Evolutionary conservation across 2,329 filamentous ascomycete genomes (phyloP).

Genomic region (Apiospora kogelbergensis): DNA sequence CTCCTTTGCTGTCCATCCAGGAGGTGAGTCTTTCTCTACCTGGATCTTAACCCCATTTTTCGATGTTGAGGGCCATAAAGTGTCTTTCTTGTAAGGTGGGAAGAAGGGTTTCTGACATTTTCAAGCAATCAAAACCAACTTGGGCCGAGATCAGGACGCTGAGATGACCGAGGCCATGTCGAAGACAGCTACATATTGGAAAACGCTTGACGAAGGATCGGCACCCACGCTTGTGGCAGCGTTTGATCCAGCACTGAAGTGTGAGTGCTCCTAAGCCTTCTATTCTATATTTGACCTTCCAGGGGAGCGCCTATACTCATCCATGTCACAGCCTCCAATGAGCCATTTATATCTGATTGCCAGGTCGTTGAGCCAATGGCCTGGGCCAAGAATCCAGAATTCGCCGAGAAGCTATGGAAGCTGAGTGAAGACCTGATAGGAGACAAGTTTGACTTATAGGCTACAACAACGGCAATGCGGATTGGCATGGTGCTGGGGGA

Average conservation of each 20-base stretch:
- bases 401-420: conserved; percentile 39
- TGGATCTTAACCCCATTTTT: too few species aligned
- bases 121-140: conserved; percentile 33
- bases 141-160: conserved; percentile 35
- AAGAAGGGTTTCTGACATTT: conserved; percentile 1
- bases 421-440: conserved; percentile 41
- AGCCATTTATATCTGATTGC: conserved; percentile 37
- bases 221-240: conserved; percentile 37
- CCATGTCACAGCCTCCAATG: not conserved
- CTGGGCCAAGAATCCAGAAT: conserved; percentile 28
- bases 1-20: conserved; percentile 43
- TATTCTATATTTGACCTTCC: not conserved
- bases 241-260: conserved; percentile 32
- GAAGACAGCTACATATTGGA: conserved; percentile 30
- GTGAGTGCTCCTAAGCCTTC: conserved; percentile 18
- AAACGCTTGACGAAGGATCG: conserved; percentile 31
- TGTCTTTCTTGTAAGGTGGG: too few species aligned
- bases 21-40: conserved; percentile 27
- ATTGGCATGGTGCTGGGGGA: not conserved
- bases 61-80: not conserved
- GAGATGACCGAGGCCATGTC: conserved; percentile 29
- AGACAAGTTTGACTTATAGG: conserved; percentile 31
- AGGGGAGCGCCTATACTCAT: not conserved
- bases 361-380: conserved; percentile 32
- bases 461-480: not conserved